Base-by-base conservation (phyloP, 2,329 filamentous ascomycete species). In the Epichloe uncinata region DNA sequence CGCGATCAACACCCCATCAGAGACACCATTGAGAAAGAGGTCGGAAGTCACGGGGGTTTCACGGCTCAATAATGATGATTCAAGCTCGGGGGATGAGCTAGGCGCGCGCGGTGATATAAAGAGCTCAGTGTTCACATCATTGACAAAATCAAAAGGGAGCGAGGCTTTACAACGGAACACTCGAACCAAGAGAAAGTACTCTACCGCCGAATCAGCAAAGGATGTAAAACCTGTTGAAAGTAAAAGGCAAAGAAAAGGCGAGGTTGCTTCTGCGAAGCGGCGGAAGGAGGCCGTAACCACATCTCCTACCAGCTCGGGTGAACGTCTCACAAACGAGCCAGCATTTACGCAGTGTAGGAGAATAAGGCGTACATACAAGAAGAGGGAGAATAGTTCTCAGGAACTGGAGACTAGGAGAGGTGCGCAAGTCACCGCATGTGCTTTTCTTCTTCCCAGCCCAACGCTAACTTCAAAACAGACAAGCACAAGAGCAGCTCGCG, bases 91-190 rank as follows among this genome's bases (percentile, higher is more conserved):
- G 20, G 58, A 63, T 34, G 58, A 64, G 20, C 50, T 50, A 26
- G 54, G 50, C 34, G 50, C 52, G n/a, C 54, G 56, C 4, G 64
- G 57, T 15, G 53, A 61, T 47, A 71, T 73, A 26, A 60, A 54
- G 37, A 55, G 53, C 8, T 68, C 65, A n/a, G 51, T 33, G 12
- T 72, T 71, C 43, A 22, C 65, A n/a, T 51, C 36, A 13, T 72
- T 71, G 42, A 22, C 42, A 2, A 34, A 43, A 18, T 22, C 50
- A n/a, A 35, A 35, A 33, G 18, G n/a, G 22, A 15, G 48, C 36
- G 45, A 36, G 5, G 54, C 46, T 15, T 18, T 38, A 35, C 50
- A 47, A 38, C 51, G 38, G 16, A 30, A 36, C 34, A 37, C 22
- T 12, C 54, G 47, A 38, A 52, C 45, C 13, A 42, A 49, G 22